Evolutionary conservation across 1,284 basidiomycete species (phyloP).

Genomic region (Serendipita sp.): DNA sequence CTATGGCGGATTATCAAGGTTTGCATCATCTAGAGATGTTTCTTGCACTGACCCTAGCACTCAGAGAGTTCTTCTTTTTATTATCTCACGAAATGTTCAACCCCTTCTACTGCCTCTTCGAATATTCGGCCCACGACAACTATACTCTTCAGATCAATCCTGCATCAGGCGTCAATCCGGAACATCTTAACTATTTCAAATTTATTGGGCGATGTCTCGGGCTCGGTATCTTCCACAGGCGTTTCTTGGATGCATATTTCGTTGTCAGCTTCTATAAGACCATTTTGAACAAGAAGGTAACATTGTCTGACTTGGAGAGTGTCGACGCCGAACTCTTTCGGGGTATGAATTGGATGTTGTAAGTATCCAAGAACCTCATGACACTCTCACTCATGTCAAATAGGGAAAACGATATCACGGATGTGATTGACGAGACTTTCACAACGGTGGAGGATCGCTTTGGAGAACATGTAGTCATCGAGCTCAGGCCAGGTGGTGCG

Average conservation of each 20-base stretch:
- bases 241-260: slow-evolving; percentile 98
- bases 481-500: slow-evolving; percentile 78
- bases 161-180: slow-evolving; percentile 93
- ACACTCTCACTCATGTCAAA: slow-evolving; percentile 8
- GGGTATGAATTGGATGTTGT: slow-evolving; percentile 96
- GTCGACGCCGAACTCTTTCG: slow-evolving; percentile 85
- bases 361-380: slow-evolving; percentile 21
- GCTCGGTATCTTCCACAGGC: slow-evolving; percentile 93
- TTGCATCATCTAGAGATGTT: slow-evolving; percentile 16
- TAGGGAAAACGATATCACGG: slow-evolving; percentile 88
- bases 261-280: slow-evolving; percentile 99
- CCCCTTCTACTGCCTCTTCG: slow-evolving; percentile 98
- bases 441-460: slow-evolving; percentile 92
- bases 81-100: slow-evolving; percentile 98
- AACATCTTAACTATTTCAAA: slow-evolving; percentile 99
- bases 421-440: slow-evolving; percentile 91
- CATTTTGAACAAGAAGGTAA: slow-evolving; percentile 81
- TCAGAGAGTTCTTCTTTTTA: slow-evolving; percentile 98
- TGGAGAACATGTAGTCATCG: slow-evolving; percentile 88
- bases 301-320: slow-evolving; percentile 75
- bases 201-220: slow-evolving; percentile 93
- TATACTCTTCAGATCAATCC: slow-evolving; percentile 98
- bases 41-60: slow-evolving; percentile 7
- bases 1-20: slow-evolving; percentile 94
- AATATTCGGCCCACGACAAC: slow-evolving; percentile 98